Conservation (phyloP, 139 green algal genomes). For the Chlorella vulgaris region DNA sequence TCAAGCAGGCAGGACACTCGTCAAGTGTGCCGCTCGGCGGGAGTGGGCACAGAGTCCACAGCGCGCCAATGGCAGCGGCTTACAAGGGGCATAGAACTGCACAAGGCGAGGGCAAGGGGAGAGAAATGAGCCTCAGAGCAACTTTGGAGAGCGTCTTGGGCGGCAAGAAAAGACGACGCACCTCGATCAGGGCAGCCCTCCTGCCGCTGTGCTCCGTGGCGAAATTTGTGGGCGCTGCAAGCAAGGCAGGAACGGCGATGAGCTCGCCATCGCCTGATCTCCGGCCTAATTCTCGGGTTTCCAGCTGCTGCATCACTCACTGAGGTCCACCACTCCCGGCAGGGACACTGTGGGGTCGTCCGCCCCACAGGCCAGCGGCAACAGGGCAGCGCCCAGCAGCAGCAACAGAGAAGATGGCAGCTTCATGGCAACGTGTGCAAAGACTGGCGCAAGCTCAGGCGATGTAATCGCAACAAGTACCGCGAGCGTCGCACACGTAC, state of each 20-base stretch:
- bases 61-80: neutral
- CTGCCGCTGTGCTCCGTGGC: constrained; percentile 66
- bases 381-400: constrained; percentile 5
- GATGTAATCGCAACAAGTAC: too few species aligned
- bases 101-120: neutral
- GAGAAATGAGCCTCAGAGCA: neutral
- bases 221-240: constrained; percentile 70
- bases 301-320: neutral
- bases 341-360: constrained; percentile 15
- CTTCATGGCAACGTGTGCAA: constrained; percentile 3
- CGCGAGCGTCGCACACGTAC: too few species aligned
- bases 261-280: neutral
- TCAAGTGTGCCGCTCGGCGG: neutral
- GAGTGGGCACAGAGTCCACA: neutral
- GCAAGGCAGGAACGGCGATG: neutral
- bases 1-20: neutral
- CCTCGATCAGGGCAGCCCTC: constrained; percentile 69
- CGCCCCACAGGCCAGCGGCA: neutral
- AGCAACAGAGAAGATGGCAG: neutral
- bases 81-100: constrained; percentile 81
- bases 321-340: constrained; percentile 18
- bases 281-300: neutral
- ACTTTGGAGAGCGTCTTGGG: too few species aligned
- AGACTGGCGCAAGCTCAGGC: too few species aligned
- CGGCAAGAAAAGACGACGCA: neutral